Percentiles rank a stretch among this genome's conserved stretches.
Conservation (phyloP, 768 basidiomycete genomes). For the Lentinula aciculospora region DNA sequence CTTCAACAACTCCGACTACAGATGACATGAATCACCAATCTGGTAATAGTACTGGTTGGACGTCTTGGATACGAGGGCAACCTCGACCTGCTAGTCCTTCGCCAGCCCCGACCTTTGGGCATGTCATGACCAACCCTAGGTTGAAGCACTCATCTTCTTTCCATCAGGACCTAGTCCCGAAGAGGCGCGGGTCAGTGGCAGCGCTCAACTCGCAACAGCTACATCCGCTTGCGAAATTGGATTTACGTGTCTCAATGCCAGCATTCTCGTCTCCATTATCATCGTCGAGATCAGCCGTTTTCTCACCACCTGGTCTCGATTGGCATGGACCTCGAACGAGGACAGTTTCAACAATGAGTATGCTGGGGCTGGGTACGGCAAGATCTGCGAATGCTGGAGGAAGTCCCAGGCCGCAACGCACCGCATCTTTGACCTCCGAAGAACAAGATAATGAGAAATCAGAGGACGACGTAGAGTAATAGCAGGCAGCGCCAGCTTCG, state of each 20-base stretch:
- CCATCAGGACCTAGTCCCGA: background rate
- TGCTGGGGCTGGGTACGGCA: slow-evolving; percentile 48
- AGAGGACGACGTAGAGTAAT: background rate
- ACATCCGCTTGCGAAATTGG: slow-evolving; percentile 41
- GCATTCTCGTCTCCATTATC: slow-evolving; percentile 9
- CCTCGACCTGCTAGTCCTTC: slow-evolving; percentile 34
- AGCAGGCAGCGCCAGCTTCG: background rate
- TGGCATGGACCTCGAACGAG: slow-evolving; percentile 30
- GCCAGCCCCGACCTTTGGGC: slow-evolving; percentile 59
- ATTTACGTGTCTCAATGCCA: slow-evolving; percentile 58
- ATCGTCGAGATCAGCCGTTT: slow-evolving; percentile 1
- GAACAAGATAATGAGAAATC: background rate
- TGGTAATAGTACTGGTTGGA: slow-evolving; percentile 38
- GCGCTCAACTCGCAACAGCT: slow-evolving; percentile 7
- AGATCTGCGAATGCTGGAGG: background rate
- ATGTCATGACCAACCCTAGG: slow-evolving; percentile 62
- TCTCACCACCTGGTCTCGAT: slow-evolving; percentile 4
- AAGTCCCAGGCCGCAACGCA: background rate
- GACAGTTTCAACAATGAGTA: slow-evolving; percentile 58
- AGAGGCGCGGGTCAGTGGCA: slow-evolving; percentile 19
- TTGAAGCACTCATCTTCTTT: slow-evolving; percentile 42
- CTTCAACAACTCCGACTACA: slow-evolving; percentile 5
- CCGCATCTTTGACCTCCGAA: background rate
- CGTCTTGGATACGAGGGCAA: slow-evolving; percentile 45
- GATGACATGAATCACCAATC: slow-evolving; percentile 10